Conservation (phyloP, 83 land plant species). For the Thuja plicata region DNA sequence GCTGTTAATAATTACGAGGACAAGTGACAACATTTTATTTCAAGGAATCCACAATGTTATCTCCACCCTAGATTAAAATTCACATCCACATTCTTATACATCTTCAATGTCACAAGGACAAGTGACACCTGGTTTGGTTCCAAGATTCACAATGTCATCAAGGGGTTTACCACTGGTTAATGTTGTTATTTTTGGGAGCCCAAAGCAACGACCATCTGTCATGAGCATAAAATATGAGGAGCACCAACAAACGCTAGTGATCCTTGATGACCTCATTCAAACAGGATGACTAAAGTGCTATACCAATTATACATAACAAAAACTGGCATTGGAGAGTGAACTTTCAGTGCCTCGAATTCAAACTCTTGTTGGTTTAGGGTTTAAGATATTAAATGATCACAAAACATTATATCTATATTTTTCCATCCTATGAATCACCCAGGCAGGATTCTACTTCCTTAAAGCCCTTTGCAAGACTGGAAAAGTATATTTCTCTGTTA, state of each 20-base stretch:
- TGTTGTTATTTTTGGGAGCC: not conserved
- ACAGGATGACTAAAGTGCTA: not conserved
- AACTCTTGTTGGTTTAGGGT: not conserved
- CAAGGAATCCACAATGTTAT: not conserved
- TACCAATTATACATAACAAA: no score
- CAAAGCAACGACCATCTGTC: not conserved
- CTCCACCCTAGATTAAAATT: not conserved
- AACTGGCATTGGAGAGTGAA: not conserved
- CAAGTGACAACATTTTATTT: not conserved
- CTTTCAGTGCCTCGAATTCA: not conserved
- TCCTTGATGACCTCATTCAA: not conserved
- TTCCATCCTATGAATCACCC: not conserved
- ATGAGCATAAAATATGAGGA: not conserved
- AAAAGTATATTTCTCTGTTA: not conserved
- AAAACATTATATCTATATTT: not conserved
- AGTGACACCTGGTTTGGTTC: not conserved
- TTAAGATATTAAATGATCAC: no score
- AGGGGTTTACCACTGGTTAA: not conserved
- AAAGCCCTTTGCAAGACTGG: no score
- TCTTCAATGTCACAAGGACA: not conserved
- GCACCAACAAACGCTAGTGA: not conserved
- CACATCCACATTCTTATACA: not conserved
- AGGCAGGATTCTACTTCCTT: no score
- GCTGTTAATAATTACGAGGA: not conserved
- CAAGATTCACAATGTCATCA: not conserved